Conservation (phyloP, 169 alveolate genomes). For the Plasmodium sp. region DNA sequence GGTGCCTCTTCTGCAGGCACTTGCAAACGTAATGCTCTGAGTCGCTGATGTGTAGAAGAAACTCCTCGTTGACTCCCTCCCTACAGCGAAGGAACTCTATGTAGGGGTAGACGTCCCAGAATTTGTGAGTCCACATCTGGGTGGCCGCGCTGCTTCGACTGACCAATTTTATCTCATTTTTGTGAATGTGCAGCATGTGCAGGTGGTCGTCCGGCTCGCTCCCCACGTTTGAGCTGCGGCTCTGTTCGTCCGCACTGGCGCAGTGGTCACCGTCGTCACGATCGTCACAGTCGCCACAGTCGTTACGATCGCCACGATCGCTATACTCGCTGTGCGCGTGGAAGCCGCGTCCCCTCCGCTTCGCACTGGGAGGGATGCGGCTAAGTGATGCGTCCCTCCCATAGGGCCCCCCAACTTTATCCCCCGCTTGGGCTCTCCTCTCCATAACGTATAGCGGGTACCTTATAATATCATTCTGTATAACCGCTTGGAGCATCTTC, state of each 20-base stretch:
- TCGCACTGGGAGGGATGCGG: not conserved
- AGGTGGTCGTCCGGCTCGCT: constrained; percentile 21
- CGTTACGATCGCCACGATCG: too few relatives aligned
- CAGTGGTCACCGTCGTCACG: not conserved
- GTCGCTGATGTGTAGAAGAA: constrained; percentile 16
- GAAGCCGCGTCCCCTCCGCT: not conserved
- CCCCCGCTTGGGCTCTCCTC: not conserved
- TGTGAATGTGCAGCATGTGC: constrained; percentile 43
- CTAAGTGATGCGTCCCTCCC: not conserved
- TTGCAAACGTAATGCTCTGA: constrained; percentile 26
- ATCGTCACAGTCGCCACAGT: too few relatives aligned
- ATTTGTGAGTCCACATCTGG: constrained; percentile 50
- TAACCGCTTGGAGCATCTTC: constrained; percentile 16
- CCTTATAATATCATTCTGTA: constrained; percentile 32
- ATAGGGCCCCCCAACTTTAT: not conserved
- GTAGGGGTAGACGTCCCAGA: constrained; percentile 33
- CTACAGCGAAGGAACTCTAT: not conserved
- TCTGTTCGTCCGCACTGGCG: constrained; percentile 1
- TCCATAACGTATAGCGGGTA: constrained; percentile 37
- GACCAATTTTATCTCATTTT: constrained; percentile 35
- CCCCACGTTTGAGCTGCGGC: constrained; percentile 7
- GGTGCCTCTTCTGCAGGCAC: constrained; percentile 45
- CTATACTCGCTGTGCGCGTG: not conserved
- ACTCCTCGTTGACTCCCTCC: not conserved
- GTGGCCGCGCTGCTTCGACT: constrained; percentile 11